Percentiles rank a stretch among this genome's conserved stretches.
These are phyloP conservation scores for Cladophialophora psammophila DNA, from an alignment of 2,329 filamentous ascomycete species.

Conservation along the genomic window DNA sequence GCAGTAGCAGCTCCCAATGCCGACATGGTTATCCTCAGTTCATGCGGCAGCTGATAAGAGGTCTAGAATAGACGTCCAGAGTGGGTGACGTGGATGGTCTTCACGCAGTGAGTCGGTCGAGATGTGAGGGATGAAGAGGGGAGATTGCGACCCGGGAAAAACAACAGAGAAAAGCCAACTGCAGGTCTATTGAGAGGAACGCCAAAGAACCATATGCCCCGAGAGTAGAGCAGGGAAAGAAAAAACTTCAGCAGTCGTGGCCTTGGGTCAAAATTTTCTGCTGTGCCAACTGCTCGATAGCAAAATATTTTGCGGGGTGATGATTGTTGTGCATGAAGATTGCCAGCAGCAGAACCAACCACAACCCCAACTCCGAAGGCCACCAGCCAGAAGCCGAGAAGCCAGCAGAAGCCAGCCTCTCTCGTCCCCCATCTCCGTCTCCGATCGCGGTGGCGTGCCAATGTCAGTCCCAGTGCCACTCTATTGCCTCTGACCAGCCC, in stretches of 20 bases:
- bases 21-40: slow-evolving; percentile 36
- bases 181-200: slow-evolving; percentile 21
- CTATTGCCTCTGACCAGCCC: background rate
- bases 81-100: slow-evolving; percentile 7
- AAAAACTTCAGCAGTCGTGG: slow-evolving; percentile 20
- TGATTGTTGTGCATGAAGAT: slow-evolving; percentile 15
- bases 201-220: slow-evolving; percentile 19
- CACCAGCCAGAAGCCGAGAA: slow-evolving; percentile 17
- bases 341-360: slow-evolving; percentile 16
- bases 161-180: slow-evolving; percentile 10
- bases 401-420: slow-evolving; percentile 5
- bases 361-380: slow-evolving; percentile 16
- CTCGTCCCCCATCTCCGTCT: slow-evolving; percentile 13
- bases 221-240: slow-evolving; percentile 5
- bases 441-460: slow-evolving; percentile 26
- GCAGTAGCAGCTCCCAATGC: slow-evolving; percentile 39
- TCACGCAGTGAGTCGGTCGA: slow-evolving; percentile 4
- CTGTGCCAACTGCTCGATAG: slow-evolving; percentile 18
- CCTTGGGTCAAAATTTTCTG: slow-evolving; percentile 34
- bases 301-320: slow-evolving; percentile 35
- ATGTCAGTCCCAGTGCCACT: too few species aligned
- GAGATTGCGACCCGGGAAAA: slow-evolving; percentile 11
- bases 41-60: slow-evolving; percentile 41
- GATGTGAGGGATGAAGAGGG: slow-evolving; percentile 4
- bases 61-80: slow-evolving; percentile 1